phyloP scores from a whole-genome alignment of 2,329 filamentous ascomycete species.

The Penicillium digitatum region DNA sequence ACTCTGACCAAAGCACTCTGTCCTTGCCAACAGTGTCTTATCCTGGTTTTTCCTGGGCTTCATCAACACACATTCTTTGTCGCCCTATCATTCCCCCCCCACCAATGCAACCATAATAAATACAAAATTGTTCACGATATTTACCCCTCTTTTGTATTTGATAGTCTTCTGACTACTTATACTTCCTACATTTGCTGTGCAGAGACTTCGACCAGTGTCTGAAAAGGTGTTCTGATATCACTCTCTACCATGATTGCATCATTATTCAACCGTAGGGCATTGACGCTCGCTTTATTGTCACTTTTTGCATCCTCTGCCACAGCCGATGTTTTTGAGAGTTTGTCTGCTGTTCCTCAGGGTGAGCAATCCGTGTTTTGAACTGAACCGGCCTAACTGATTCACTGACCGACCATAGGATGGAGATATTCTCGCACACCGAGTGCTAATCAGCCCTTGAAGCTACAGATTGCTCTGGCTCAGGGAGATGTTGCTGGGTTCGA shows the following conservation, averaged over 20 bases:
- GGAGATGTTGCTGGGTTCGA: slow-evolving; percentile 41
- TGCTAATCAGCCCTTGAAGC: slow-evolving; percentile 26
- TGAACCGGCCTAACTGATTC: neutral
- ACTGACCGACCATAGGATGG: slow-evolving; percentile 28
- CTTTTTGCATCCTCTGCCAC: slow-evolving; percentile 28
- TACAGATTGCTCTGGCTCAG: slow-evolving; percentile 38
- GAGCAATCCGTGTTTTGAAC: slow-evolving; percentile 3
- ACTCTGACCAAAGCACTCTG: neutral
- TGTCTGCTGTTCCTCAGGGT: slow-evolving; percentile 36
- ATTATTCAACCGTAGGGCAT: slow-evolving; percentile 24
- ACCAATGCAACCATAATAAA: slow-evolving; percentile 27
- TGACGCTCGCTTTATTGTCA: slow-evolving; percentile 31
- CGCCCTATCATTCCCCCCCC: slow-evolving; percentile 13
- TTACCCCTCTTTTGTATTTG: slow-evolving; percentile 11
- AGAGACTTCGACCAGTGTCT: neutral
- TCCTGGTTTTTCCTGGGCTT: neutral
- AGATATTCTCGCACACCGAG: slow-evolving; percentile 27
- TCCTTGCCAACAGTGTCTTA: neutral
- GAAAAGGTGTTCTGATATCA: slow-evolving; percentile 5
- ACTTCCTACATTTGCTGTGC: neutral
- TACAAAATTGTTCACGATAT: slow-evolving; percentile 1
- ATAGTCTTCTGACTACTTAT: slow-evolving; percentile 15
- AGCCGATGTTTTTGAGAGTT: slow-evolving; percentile 36
- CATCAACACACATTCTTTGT: slow-evolving; percentile 2
- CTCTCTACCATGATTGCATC: slow-evolving; percentile 26